phyloP scores from a whole-genome alignment of 768 basidiomycete species.

The Pleurotus tuber-regium region DNA sequence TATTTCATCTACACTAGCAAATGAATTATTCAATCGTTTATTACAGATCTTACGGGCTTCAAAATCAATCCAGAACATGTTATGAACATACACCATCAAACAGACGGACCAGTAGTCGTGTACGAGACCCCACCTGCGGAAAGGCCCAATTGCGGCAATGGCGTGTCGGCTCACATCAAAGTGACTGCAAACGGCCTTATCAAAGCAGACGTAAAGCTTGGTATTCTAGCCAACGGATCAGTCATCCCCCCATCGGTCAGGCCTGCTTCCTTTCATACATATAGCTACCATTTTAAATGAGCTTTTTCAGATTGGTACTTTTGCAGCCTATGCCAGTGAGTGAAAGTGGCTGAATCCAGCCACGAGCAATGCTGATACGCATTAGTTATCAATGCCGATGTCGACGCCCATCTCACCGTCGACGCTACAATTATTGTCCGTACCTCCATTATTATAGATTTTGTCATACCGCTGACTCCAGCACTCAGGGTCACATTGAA shows the following conservation, averaged over 20 bases:
- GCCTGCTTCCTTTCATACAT: no score
- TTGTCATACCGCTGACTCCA: no score
- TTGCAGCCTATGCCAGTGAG: not conserved
- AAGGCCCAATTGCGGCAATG: not conserved
- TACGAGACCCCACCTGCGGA: not conserved
- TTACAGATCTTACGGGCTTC: not conserved
- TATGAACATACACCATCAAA: not conserved
- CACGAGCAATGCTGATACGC: no score
- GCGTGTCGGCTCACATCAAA: not conserved
- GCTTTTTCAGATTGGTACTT: not conserved
- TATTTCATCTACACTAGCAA: not conserved
- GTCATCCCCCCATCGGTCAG: not conserved
- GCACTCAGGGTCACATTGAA: not conserved
- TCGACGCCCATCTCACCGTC: not conserved
- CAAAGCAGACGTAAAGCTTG: not conserved
- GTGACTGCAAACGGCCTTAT: not conserved
- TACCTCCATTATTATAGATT: not conserved
- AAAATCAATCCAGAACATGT: not conserved
- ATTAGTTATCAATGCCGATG: constrained; percentile 1
- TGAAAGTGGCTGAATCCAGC: no score
- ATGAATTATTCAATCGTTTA: not conserved
- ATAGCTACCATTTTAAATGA: no score
- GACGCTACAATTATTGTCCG: not conserved
- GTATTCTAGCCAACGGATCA: not conserved
- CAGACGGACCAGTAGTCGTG: not conserved